Evolutionary conservation across 1,139 yeast genomes (phyloP).

Genomic region (Yamadazyma taylorii): DNA sequence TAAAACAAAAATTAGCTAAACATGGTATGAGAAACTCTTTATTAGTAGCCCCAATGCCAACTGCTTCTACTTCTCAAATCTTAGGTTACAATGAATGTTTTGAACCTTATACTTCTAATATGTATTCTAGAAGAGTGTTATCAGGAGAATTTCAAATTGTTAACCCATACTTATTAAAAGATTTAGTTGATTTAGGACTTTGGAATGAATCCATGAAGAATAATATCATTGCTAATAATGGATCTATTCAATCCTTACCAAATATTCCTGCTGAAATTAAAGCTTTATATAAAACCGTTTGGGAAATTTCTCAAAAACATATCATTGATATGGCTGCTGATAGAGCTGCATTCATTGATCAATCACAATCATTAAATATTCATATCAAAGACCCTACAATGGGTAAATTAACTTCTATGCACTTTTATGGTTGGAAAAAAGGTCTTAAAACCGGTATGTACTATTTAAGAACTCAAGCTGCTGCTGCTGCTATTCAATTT

Average conservation of each 20-base stretch:
- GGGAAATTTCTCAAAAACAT: constrained; percentile 60
- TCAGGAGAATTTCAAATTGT: constrained; percentile 65
- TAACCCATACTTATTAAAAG: constrained; percentile 54
- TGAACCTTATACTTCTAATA: constrained; percentile 61
- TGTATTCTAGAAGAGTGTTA: constrained; percentile 58
- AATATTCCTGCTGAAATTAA: constrained; percentile 53
- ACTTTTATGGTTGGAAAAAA: constrained; percentile 63
- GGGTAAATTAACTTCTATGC: constrained; percentile 60
- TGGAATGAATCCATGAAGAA: constrained; percentile 58
- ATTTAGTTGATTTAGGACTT: constrained; percentile 53
- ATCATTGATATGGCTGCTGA: constrained; percentile 63
- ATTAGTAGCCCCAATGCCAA: constrained; percentile 65
- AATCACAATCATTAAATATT: constrained; percentile 60
- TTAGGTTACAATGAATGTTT: constrained; percentile 63
- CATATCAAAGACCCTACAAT: constrained; percentile 56
- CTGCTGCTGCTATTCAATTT: constrained; percentile 61
- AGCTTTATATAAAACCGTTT: constrained; percentile 55
- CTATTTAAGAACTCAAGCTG: constrained; percentile 63
- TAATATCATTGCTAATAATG: constrained; percentile 51
- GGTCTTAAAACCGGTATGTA: constrained; percentile 67
- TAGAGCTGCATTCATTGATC: constrained; percentile 60
- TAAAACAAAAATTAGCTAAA: constrained; percentile 44
- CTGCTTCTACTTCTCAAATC: constrained; percentile 64
- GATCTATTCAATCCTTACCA: constrained; percentile 54
- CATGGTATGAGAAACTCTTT: constrained; percentile 60